phyloP scores from a whole-genome alignment of 73 alveolate genomes.

The Durusdinium trenchii region DNA sequence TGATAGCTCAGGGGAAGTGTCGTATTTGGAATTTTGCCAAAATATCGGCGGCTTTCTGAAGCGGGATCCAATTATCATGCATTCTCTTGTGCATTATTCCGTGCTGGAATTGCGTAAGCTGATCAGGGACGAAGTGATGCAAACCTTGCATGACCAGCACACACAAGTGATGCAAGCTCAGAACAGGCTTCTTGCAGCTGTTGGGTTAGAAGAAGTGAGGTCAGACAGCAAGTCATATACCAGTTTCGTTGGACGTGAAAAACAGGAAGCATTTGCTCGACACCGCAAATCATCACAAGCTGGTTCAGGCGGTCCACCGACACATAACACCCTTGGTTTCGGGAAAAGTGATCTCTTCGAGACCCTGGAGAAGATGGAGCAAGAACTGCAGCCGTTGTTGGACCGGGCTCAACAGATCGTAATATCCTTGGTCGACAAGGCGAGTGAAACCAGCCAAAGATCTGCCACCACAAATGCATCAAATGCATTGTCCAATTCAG shows the following conservation, averaged over 20 bases:
- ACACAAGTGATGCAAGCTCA: not conserved
- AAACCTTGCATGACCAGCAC: slow-evolving; percentile 9
- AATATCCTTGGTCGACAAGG: not conserved
- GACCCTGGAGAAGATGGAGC: slow-evolving; percentile 24
- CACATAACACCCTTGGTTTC: not conserved
- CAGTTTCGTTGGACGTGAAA: not conserved
- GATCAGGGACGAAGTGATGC: slow-evolving; percentile 51
- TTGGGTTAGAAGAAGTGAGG: not conserved
- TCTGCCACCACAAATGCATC: not conserved
- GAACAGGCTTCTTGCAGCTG: not conserved
- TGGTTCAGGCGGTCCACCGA: not conserved
- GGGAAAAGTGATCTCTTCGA: not conserved
- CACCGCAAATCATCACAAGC: not conserved
- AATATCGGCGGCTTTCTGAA: slow-evolving; percentile 73
- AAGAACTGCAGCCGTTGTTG: slow-evolving; percentile 45
- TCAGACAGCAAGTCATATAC: not conserved
- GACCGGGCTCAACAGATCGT: slow-evolving; percentile 6
- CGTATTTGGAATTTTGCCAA: slow-evolving; percentile 69
- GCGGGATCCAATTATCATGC: slow-evolving; percentile 95
- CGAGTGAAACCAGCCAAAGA: not conserved
- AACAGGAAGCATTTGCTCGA: slow-evolving; percentile 24
- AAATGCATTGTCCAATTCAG: not conserved
- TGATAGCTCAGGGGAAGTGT: slow-evolving; percentile 40
- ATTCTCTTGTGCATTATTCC: slow-evolving; percentile 44
- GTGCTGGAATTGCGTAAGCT: slow-evolving; percentile 53